A percentile compares a stretch with the other conserved stretches of the same genome.
Conservation (phyloP, 2,329 filamentous ascomycete species). For the Madurella fahalii region DNA sequence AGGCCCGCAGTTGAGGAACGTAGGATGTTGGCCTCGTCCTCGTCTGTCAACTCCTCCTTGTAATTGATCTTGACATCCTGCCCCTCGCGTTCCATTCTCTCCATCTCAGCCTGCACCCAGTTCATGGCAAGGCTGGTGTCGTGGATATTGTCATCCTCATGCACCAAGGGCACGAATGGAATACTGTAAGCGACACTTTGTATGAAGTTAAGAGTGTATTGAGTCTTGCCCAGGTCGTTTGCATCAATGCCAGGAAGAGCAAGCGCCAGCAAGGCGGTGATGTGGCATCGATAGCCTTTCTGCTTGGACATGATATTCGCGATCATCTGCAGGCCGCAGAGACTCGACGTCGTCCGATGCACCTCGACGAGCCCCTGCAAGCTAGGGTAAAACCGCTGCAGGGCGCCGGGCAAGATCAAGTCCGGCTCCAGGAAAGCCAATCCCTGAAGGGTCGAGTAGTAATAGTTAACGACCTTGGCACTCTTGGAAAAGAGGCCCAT, state of each 20-base stretch:
- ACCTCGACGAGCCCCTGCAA: conserved; percentile 96
- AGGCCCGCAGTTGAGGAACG: conserved; percentile 93
- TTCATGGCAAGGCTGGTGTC: conserved; percentile 76
- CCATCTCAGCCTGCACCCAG: conserved; percentile 93
- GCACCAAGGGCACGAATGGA: conserved; percentile 78
- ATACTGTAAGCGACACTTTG: conserved; percentile 96
- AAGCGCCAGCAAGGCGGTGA: conserved; percentile 88
- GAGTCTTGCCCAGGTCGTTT: conserved; percentile 94
- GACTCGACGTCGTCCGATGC: conserved; percentile 88
- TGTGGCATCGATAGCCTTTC: conserved; percentile 94
- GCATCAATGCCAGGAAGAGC: conserved; percentile 94
- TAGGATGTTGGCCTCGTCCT: conserved; percentile 81
- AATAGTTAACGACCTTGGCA: conserved; percentile 84
- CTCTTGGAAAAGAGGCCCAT: conserved; percentile 99
- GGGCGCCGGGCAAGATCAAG: conserved; percentile 83
- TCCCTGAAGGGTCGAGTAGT: conserved; percentile 82
- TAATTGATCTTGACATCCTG: conserved; percentile 85
- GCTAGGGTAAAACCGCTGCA: conserved; percentile 95
- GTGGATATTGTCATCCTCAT: conserved; percentile 62
- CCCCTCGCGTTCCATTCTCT: conserved; percentile 85
- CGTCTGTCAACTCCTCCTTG: conserved; percentile 71
- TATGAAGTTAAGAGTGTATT: conserved; percentile 91
- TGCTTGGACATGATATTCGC: conserved; percentile 86
- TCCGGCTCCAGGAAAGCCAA: conserved; percentile 87
- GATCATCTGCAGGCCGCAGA: conserved; percentile 87